Conservation (phyloP, 1,139 yeast genomes). For the Lodderomyces oxycetoniae region DNA sequence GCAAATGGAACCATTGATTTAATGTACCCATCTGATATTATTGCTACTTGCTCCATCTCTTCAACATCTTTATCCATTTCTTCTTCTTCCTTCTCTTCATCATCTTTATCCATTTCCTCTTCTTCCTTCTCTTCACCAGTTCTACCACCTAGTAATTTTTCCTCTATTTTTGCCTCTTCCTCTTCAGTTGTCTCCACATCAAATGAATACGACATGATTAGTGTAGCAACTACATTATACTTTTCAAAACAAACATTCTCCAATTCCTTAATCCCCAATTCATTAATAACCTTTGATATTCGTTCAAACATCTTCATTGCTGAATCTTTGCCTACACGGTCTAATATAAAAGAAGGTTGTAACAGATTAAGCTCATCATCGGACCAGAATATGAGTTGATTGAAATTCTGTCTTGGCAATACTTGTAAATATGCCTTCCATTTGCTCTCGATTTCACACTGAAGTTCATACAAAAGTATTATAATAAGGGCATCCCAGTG, state of each 20-base stretch:
- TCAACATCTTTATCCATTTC: conserved; percentile 1
- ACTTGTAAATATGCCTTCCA: conserved; percentile 73
- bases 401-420: conserved; percentile 54
- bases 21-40: conserved; percentile 36
- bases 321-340: conserved; percentile 64
- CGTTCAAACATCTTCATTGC: conserved; percentile 57
- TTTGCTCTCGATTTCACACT: conserved; percentile 37
- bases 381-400: conserved; percentile 79
- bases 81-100: conserved; percentile 1
- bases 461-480: conserved; percentile 56
- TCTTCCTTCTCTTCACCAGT: conserved; percentile 2
- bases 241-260: conserved; percentile 43
- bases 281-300: conserved; percentile 21
- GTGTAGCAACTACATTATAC: conserved; percentile 66
- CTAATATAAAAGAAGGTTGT: conserved; percentile 65
- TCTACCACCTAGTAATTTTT: not conserved
- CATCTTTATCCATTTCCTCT: conserved; percentile 7
- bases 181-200: conserved; percentile 27
- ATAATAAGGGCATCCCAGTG: conserved; percentile 80
- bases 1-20: conserved; percentile 95
- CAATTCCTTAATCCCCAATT: conserved; percentile 19
- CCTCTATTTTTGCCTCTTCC: conserved; percentile 12
- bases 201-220: conserved; percentile 45
- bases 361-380: conserved; percentile 48
- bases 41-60: conserved; percentile 9